These are phyloP conservation scores for Ascochyta fabae DNA, from an alignment of 2,329 filamentous ascomycete genomes.

Conservation along the genomic window DNA sequence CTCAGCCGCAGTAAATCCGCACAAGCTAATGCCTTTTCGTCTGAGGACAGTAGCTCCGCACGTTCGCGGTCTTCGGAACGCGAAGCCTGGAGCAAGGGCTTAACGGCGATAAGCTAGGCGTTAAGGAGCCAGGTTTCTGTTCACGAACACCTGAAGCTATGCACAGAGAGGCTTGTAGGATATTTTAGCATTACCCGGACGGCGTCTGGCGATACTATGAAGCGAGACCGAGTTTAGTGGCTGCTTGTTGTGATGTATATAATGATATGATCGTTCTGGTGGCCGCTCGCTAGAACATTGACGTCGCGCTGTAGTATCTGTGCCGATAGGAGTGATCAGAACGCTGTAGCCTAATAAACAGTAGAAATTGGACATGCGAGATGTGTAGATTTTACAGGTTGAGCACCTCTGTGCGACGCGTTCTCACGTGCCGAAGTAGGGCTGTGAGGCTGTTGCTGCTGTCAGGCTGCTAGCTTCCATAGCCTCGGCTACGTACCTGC, in stretches of 20 bases:
- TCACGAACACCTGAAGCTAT: background rate
- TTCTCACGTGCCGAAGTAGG: background rate
- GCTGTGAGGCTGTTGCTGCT: background rate
- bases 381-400: no score
- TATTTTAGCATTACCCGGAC: background rate
- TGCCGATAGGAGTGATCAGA: no score
- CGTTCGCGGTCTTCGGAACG: background rate
- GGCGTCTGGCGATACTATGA: background rate
- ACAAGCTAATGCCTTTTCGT: background rate
- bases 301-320: background rate
- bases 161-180: background rate
- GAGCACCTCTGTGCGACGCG: background rate
- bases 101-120: background rate
- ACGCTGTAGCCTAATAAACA: no score
- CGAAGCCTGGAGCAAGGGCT: background rate
- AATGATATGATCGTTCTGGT: background rate
- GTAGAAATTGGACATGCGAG: no score
- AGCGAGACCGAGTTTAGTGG: background rate
- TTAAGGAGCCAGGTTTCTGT: background rate
- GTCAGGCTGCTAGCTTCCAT: background rate
- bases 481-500: slow-evolving; percentile 14
- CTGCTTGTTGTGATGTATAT: background rate
- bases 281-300: background rate
- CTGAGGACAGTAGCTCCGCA: background rate
- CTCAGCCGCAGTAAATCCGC: slow-evolving; percentile 5